Conservation (phyloP, 2,329 filamentous ascomycete genomes). For the Stagonosporopsis vannaccii region DNA sequence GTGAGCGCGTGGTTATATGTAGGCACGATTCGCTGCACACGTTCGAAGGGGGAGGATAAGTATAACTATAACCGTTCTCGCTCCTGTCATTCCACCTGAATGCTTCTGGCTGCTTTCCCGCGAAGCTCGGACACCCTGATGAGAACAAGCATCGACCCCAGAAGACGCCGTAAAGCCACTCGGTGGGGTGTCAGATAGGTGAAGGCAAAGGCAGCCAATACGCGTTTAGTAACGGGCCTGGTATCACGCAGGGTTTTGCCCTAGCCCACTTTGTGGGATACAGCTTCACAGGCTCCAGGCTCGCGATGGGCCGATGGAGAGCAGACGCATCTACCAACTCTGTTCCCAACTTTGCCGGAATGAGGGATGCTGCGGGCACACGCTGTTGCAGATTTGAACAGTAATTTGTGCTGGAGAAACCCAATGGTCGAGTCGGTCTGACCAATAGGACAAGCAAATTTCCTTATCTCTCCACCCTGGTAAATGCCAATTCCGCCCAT, state of each 20-base stretch:
- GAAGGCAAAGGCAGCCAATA: slow-evolving; percentile 36
- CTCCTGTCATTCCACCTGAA: slow-evolving; percentile 14
- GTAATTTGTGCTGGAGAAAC: background rate
- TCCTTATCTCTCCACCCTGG: slow-evolving; percentile 12
- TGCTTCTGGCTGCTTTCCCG: slow-evolving; percentile 12
- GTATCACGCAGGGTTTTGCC: slow-evolving; percentile 30
- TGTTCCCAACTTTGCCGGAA: slow-evolving; percentile 4
- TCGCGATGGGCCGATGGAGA: background rate
- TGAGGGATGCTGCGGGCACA: slow-evolving; percentile 2
- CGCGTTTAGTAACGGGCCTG: slow-evolving; percentile 23
- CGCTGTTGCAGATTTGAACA: slow-evolving; percentile 5
- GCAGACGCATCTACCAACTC: slow-evolving; percentile 3
- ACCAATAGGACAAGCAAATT: slow-evolving; percentile 7
- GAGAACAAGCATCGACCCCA: slow-evolving; percentile 24
- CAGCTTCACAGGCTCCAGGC: slow-evolving; percentile 1
- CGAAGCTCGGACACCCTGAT: slow-evolving; percentile 22
- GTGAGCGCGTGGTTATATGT: background rate
- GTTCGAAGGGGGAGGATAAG: slow-evolving; percentile 25
- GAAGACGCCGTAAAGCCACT: slow-evolving; percentile 28
- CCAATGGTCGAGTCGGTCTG: background rate
- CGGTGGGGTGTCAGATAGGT: slow-evolving; percentile 43
- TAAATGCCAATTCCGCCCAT: slow-evolving; percentile 7
- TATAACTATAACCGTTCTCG: slow-evolving; percentile 24
- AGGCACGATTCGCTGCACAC: background rate
- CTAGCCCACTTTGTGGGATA: slow-evolving; percentile 13